Conservation (phyloP, 306 rosid species). For the Oemleria cerasiformis region DNA sequence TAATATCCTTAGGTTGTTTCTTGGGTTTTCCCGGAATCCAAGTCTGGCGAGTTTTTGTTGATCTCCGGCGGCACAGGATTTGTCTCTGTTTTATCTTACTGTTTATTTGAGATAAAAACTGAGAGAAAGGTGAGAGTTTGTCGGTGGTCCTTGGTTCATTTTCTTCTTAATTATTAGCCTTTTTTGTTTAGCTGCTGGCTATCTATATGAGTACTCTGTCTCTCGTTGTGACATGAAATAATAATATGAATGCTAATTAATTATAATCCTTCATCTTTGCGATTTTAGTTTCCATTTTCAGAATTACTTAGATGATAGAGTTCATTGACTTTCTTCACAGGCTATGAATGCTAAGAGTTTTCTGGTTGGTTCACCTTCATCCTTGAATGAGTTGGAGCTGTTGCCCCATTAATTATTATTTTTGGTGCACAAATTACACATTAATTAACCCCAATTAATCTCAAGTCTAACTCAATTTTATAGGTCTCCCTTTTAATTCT, state of each 20-base stretch:
- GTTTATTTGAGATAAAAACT: conserved; percentile 20
- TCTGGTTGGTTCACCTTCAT: background rate
- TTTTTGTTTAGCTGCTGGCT: background rate
- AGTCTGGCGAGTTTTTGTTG: conserved; percentile 70
- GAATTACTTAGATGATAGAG: background rate
- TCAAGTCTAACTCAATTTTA: background rate
- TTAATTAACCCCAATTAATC: background rate
- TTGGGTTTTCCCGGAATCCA: conserved; percentile 30
- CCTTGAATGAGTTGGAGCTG: conserved; percentile 14
- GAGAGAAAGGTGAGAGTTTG: conserved; percentile 72
- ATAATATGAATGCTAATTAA: conserved; percentile 21
- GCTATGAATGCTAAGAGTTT: background rate
- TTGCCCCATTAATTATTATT: background rate
- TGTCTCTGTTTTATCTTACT: conserved; percentile 39
- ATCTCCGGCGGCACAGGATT: conserved; percentile 62
- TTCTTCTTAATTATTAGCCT: background rate
- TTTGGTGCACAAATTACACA: background rate
- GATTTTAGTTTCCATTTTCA: background rate
- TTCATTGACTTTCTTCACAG: background rate
- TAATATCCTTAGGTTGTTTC: conserved; percentile 12
- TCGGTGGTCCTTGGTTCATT: conserved; percentile 36
- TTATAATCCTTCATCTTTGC: background rate
- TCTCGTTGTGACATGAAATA: conserved; percentile 31
- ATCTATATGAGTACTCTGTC: background rate
- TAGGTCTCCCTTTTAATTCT: background rate